Evolutionary conservation across 2,329 filamentous ascomycete species (phyloP), one percentile per base, ranked within the genome.

Genomic region (Penicillium sp.): DNA sequence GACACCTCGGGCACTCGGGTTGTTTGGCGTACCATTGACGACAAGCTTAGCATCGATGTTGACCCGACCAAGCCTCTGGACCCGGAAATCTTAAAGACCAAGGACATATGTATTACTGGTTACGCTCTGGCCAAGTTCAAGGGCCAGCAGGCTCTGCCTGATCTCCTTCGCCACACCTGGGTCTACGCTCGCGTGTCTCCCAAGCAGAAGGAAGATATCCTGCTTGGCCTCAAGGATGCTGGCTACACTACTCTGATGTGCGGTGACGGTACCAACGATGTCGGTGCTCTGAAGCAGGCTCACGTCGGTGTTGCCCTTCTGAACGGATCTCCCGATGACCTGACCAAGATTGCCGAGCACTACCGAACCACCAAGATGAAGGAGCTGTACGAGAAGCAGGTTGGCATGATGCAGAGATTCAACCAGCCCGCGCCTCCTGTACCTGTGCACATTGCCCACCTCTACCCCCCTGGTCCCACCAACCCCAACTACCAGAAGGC

Each of bases 181-280:
- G 93, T 98, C 4, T 98, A 98, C 67, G 93, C 93, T 58, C 89
- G 93, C 65, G 93, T 98, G 8, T 98, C 93, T 1, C 93, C 93
- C 7, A 96, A 95, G 78, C 93, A 98, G 66, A 98, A 98, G 76
- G 93, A 98, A 71, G 91, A 97, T 47, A 97, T 98, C 65, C 79
- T 98, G n/a, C 81, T 95, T 20, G 93, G 93, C 32, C 82, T 97
- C 54, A 96, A 95, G 75, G 91, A 95, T 64, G 88, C 89, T 75
- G 93, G 93, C 43, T 98, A 98, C 76, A 96, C 93, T 53, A 98
- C 93, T 27, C 81, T 98, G 55, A 98, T 98, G 93, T 95, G 91
- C 62, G 93, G 93, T 71, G 93, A 98, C 65, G 93, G 93, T 56
- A 98, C 93, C 47, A 98, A 98, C 70, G 93, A 98, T 66, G 93